These are phyloP conservation scores for Phaeomoniella chlamydospora DNA, from an alignment of 2,329 filamentous ascomycete genomes.

Conservation along the genomic window DNA sequence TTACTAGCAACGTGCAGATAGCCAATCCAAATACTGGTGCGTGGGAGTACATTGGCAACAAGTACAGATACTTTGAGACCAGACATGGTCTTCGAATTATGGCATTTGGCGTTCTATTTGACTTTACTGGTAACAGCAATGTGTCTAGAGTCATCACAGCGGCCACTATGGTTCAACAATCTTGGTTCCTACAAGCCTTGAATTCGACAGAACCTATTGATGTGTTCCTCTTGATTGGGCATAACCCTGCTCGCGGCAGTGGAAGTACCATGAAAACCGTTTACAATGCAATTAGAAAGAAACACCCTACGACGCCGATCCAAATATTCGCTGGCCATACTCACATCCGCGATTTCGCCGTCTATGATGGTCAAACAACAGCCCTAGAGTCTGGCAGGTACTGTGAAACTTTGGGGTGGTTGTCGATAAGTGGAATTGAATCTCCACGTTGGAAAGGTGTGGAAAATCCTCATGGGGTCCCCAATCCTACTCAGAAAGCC, in stretches of 20 bases:
- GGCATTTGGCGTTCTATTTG: slow-evolving; percentile 36
- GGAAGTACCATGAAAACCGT: slow-evolving; percentile 34
- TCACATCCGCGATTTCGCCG: slow-evolving; percentile 50
- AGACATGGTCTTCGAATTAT: slow-evolving; percentile 34
- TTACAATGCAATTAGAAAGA: slow-evolving; percentile 42
- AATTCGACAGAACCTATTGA: slow-evolving; percentile 42
- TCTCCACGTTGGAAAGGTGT: slow-evolving; percentile 29
- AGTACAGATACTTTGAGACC: slow-evolving; percentile 36
- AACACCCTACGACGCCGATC: slow-evolving; percentile 43
- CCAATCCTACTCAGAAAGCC: slow-evolving; percentile 25
- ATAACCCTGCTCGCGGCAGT: slow-evolving; percentile 41
- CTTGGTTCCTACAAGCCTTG: slow-evolving; percentile 47
- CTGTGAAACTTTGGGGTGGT: slow-evolving; percentile 54
- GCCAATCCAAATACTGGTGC: slow-evolving; percentile 25
- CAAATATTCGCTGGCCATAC: slow-evolving; percentile 52
- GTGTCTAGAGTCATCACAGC: slow-evolving; percentile 46
- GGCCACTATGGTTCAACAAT: slow-evolving; percentile 33
- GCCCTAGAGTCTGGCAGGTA: slow-evolving; percentile 50
- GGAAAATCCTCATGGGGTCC: slow-evolving; percentile 23
- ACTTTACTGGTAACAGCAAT: slow-evolving; percentile 44
- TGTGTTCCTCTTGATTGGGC: slow-evolving; percentile 48
- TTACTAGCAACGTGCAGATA: slow-evolving; percentile 39
- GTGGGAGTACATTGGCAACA: slow-evolving; percentile 30
- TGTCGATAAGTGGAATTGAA: slow-evolving; percentile 47
- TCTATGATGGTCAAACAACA: slow-evolving; percentile 47